Base-by-base conservation (phyloP, 2,329 filamentous ascomycete genomes). In the Calycina herbarum region DNA sequence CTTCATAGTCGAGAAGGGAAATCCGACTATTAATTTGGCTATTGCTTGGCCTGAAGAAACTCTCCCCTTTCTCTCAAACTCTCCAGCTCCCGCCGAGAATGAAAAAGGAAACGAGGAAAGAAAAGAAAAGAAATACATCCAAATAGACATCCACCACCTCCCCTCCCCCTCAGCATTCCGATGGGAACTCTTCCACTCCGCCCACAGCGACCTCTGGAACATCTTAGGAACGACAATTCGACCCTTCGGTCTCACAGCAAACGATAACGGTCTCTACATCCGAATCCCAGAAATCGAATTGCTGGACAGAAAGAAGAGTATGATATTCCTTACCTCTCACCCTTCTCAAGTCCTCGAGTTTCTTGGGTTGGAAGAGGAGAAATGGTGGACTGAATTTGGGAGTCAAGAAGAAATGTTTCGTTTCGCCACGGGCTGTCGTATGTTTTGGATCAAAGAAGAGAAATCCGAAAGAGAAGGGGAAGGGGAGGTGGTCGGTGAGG, bases 181-280 rank as follows among this genome's bases (percentile, higher is more conserved):
- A 35, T 94, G 91, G 90, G 81, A 82, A 45, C 76, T 86, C 3
- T 93, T 93, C 77, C 86, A 86, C 69, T 82, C 89, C 48, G 84
- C 86, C 0, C 91, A 94, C 71, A 89, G 90, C n/a, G 91, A 94
- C 70, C 64, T 87, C 1, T 88, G 88, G 82, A 89, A 86, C 66
- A 82, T 88, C 8, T 74, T 94, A 0, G 89, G 90, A 5, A 81
- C 83, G 20, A 84, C 82, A 8, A 85, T 92, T 67, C 83, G 88
- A 0, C 83, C 83, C 0, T 83, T 86, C 42, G 91, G 91, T 1
- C 82, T 95, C 7, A 90, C 86, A 0, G 79, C 86, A 29, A 89
- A 87, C 69, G 85, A 91, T 61, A 76, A 74, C 13, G 89, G 86
- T 1, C 76, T 95, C 1, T 86, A 83, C 74, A 71, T 94, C 0